These are phyloP conservation scores for Pythium plurisporium DNA, from an alignment of 352 stramenopile species.

Conservation along the genomic window DNA sequence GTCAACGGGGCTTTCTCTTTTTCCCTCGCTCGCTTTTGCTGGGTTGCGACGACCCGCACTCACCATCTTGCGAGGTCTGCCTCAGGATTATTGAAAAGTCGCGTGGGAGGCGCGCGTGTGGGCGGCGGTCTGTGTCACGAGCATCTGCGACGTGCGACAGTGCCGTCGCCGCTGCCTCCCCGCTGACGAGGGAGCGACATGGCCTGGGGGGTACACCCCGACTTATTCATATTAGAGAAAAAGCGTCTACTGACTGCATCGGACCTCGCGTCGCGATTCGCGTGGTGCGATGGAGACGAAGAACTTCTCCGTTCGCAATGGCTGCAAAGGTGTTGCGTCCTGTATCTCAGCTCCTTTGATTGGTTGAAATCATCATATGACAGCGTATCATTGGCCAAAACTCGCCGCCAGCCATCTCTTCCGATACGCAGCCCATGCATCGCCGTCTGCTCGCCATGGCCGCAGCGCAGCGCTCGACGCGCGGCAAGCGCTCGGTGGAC, in stretches of 20 bases:
- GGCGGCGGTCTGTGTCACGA: neutral
- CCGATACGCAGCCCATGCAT: neutral
- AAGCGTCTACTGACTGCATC: too few species aligned
- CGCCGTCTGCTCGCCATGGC: constrained; percentile 3
- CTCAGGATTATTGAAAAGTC: too few species aligned
- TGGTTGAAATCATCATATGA: neutral
- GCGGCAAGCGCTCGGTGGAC: neutral
- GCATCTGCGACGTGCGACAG: neutral
- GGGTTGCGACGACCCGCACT: neutral
- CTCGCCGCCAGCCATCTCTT: neutral
- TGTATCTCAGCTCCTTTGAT: neutral
- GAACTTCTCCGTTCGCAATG: too few species aligned
- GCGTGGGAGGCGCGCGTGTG: too few species aligned
- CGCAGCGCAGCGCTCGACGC: constrained; percentile 3
- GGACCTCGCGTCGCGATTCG: too few species aligned
- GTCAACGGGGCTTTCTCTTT: neutral
- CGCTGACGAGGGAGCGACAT: too few species aligned
- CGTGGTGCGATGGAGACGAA: too few species aligned
- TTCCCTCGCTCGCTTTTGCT: too few species aligned
- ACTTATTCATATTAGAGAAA: too few species aligned
- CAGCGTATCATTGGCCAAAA: neutral
- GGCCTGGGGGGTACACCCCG: too few species aligned
- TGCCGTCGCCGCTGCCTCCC: too few species aligned
- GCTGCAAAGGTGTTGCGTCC: neutral
- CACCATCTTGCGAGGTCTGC: too few species aligned